phyloP scores from a whole-genome alignment of 768 basidiomycete genomes.

The Peribolospora kevripleyi region DNA sequence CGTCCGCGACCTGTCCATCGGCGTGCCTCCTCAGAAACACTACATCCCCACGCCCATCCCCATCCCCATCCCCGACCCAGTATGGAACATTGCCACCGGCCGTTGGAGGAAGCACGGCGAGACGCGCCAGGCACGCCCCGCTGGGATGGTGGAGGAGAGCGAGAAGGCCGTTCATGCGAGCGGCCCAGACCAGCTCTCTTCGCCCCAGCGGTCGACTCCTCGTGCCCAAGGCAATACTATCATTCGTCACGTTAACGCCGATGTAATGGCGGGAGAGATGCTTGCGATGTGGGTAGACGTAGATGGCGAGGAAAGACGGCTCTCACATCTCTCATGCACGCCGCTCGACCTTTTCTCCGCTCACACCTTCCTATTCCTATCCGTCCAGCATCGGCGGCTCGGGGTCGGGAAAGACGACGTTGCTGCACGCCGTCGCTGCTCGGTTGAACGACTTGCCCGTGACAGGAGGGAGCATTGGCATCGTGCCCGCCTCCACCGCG shows the following conservation, averaged over 20 bases:
- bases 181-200: neutral
- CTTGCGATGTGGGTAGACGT: conserved; percentile 19
- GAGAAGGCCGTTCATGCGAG: neutral
- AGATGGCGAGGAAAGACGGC: neutral
- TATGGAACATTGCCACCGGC: neutral
- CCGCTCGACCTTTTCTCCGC: neutral
- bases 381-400: conserved; percentile 6
- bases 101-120: neutral
- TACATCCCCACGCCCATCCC: conserved; percentile 8
- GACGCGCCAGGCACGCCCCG: neutral
- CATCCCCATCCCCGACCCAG: conserved; percentile 8
- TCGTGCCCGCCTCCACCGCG: conserved; percentile 5
- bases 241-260: conserved; percentile 16
- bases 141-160: neutral
- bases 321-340: neutral
- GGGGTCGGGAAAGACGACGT: conserved; percentile 19
- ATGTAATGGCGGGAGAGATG: conserved; percentile 20
- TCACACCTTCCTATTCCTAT: no score
- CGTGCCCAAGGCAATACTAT: conserved; percentile 12
- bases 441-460: conserved; percentile 1
- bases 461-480: conserved; percentile 13
- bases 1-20: conserved; percentile 12
- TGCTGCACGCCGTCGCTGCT: conserved; percentile 18
- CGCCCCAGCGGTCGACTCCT: neutral
- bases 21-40: conserved; percentile 8